Conservation (phyloP, 495 filamentous ascomycete genomes). For the Aspergillus sclerotiicarbonarius region DNA sequence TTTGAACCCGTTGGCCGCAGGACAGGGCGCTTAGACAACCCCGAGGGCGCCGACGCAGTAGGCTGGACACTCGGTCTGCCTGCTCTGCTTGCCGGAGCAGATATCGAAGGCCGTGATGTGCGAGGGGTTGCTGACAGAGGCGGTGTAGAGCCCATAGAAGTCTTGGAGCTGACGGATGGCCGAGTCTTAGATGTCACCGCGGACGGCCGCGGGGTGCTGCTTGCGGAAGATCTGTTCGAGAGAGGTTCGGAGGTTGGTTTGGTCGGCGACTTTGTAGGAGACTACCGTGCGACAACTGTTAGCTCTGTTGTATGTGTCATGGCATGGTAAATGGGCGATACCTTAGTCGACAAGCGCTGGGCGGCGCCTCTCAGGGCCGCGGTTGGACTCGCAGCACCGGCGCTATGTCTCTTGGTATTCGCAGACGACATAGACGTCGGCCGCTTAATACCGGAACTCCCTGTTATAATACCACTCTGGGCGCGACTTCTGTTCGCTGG, state of each 20-base stretch:
- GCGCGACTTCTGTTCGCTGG: slow-evolving; percentile 32
- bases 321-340: slow-evolving; percentile 23
- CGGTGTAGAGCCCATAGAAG: slow-evolving; percentile 67
- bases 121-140: slow-evolving; percentile 30
- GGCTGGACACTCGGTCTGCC: slow-evolving; percentile 36
- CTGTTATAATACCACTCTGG: slow-evolving; percentile 27
- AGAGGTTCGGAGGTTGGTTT: slow-evolving; percentile 61
- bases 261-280: slow-evolving; percentile 76
- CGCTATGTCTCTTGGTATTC: slow-evolving; percentile 60
- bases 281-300: slow-evolving; percentile 40
- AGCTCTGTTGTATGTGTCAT: not conserved
- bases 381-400: slow-evolving; percentile 66
- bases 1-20: slow-evolving; percentile 31
- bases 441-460: slow-evolving; percentile 26
- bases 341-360: slow-evolving; percentile 57
- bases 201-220: slow-evolving; percentile 52
- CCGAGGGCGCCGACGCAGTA: slow-evolving; percentile 22
- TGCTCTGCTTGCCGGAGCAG: slow-evolving; percentile 31
- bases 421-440: slow-evolving; percentile 47
- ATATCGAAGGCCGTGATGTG: slow-evolving; percentile 40
- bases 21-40: slow-evolving; percentile 39
- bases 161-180: slow-evolving; percentile 49
- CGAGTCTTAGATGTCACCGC: slow-evolving; percentile 50
- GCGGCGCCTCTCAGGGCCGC: slow-evolving; percentile 49
- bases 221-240: slow-evolving; percentile 46